Evolutionary conservation across 495 filamentous ascomycete genomes (phyloP).

Genomic region (Penicillium manginii): DNA sequence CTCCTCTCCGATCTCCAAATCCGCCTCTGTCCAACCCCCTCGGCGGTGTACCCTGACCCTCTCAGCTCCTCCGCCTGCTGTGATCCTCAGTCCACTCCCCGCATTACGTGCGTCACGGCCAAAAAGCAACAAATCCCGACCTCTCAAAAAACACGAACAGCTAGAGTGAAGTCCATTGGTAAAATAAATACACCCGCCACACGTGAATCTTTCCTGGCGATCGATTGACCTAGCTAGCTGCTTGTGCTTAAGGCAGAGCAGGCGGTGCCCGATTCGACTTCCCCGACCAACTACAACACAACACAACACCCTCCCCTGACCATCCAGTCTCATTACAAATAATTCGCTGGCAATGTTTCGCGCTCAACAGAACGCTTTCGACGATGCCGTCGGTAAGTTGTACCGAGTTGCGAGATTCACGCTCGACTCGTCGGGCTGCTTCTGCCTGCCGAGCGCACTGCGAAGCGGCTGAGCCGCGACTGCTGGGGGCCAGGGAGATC

Average conservation of each 20-base stretch:
- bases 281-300: conserved; percentile 6
- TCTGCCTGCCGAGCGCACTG: not conserved
- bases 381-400: conserved; percentile 76
- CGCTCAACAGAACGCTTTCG: conserved; percentile 77
- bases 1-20: not conserved
- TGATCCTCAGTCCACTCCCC: conserved; percentile 29
- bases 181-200: not conserved
- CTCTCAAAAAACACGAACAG: not conserved
- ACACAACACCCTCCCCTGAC: not conserved
- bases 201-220: not conserved
- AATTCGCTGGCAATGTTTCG: conserved; percentile 65
- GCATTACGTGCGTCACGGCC: conserved; percentile 30
- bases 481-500: not conserved
- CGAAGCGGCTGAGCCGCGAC: not conserved
- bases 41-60: conserved; percentile 9
- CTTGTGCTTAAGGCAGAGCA: conserved; percentile 13
- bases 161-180: not conserved
- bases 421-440: not conserved
- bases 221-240: conserved; percentile 8
- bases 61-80: conserved; percentile 11
- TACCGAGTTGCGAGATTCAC: not conserved
- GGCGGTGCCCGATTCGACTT: conserved; percentile 22
- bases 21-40: not conserved
- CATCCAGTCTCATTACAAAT: conserved; percentile 8
- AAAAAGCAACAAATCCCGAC: not conserved